Evolutionary conservation across 257 asterid species (phyloP), one percentile per base, ranked within the genome.

Genomic region (Jaltomata sinuosa): DNA sequence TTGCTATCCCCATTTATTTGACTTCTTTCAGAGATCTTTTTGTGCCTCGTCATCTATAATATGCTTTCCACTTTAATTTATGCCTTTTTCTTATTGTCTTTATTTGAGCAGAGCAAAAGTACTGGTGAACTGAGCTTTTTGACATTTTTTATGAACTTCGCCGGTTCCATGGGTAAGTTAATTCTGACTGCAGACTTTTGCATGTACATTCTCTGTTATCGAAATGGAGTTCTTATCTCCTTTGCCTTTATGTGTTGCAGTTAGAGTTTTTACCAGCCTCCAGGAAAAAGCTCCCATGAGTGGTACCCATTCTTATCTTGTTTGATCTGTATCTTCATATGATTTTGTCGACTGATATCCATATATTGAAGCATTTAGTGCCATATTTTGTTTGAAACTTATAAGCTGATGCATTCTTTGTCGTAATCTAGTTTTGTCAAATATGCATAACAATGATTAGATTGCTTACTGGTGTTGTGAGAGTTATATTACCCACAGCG

Each of bases 71-170:
- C 81, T 76, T 27, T 8, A 76, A 47, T 76, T 74, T 76, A 49
- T 49, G 12, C 61, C 14, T 16, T 45, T 47, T 25, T 45, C 16
- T 22, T 50, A 64, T 83, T 86, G 22, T 11, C 0, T 83, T 83
- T 84, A 53, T 86, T 83, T 84, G 88, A 62, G 90, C 97, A 96
- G 99, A 92, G 91, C 87, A 93, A 92, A 86, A 92, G 99, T 84
- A 96, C 99, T 1, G 99, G 99, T 83, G 97, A 96, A 90, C 97
- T 96, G 81, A 96, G 99, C 92, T 93, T 94, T 81, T 85, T 96
- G 86, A 96, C 99, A 45, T 93, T 94, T 40, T 89, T 94, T 11
- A 96, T 96, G 98, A 96, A 96, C 89, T 94, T 89, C 34, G 95
- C 74, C 18, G 98, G 99, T 84, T 96, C 98, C 31, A 88, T 87